Percentiles rank a stretch among this genome's conserved stretches.
Conservation (phyloP, 208 protist species). For the Acanthamoeba divionensis region DNA sequence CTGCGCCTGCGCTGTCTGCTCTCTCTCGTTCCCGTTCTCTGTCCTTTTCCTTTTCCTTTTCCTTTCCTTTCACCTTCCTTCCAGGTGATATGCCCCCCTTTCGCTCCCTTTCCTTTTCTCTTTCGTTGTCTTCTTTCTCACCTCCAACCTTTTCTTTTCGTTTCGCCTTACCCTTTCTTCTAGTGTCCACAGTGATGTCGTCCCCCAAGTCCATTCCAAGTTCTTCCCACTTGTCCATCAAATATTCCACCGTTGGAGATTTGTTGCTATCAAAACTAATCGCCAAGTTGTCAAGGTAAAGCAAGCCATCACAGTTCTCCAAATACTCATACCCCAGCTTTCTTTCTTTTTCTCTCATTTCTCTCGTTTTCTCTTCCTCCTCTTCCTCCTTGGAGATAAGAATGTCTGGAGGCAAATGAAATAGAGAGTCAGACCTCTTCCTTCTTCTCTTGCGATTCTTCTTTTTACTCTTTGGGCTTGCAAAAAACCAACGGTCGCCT, state of each 20-base stretch:
- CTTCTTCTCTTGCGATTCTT: slow-evolving; percentile 4
- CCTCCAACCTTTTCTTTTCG: neutral
- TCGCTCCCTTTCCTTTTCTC: neutral
- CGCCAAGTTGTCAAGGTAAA: too few species aligned
- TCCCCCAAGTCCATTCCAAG: too few species aligned
- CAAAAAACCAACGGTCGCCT: neutral
- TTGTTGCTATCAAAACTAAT: too few species aligned
- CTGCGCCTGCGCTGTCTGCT: too few species aligned
- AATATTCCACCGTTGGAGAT: too few species aligned
- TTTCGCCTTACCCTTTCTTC: neutral
- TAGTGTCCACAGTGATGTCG: too few species aligned
- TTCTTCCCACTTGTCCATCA: too few species aligned
- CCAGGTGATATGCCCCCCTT: too few species aligned
- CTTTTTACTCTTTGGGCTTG: neutral
- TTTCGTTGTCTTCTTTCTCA: slow-evolving; percentile 1
- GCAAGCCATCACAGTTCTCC: too few species aligned
- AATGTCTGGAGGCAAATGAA: neutral
- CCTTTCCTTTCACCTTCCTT: too few species aligned
- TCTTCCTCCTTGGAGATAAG: slow-evolving; percentile 42
- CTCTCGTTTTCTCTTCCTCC: neutral
- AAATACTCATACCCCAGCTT: neutral
- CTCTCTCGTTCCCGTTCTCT: too few species aligned
- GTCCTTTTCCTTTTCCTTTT: too few species aligned
- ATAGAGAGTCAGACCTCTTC: slow-evolving; percentile 31
- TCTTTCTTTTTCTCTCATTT: neutral